Evolutionary conservation across 345 rosid genomes (phyloP).

Genomic region (Boechera divaricarpa): DNA sequence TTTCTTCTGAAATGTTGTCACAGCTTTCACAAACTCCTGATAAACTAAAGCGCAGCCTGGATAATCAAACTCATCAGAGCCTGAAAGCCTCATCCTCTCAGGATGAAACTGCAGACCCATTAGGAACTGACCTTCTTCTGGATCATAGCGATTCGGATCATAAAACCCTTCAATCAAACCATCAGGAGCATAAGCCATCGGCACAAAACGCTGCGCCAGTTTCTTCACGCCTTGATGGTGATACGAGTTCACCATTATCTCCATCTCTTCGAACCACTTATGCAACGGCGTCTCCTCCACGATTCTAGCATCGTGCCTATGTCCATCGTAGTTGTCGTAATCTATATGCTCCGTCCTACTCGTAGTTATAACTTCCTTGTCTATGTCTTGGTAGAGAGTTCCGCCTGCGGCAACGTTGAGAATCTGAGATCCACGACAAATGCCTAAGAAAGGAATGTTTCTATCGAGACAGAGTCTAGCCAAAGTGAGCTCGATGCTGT

Average conservation of each 20-base stretch:
- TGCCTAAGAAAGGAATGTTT: conserved; percentile 69
- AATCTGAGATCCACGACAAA: conserved; percentile 76
- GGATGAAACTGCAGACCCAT: conserved; percentile 77
- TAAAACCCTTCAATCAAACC: conserved; percentile 80
- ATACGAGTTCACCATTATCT: conserved; percentile 70
- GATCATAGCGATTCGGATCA: conserved; percentile 62
- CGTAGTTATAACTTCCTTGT: conserved; percentile 47
- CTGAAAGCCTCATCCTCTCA: conserved; percentile 61
- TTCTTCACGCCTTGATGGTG: conserved; percentile 72
- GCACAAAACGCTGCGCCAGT: conserved; percentile 58
- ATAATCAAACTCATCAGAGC: conserved; percentile 60
- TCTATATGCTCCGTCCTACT: conserved; percentile 50
- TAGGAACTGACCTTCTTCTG: conserved; percentile 64
- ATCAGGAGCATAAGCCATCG: conserved; percentile 71
- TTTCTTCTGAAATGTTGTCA: conserved; percentile 51
- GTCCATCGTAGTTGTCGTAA: conserved; percentile 63
- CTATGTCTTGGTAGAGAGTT: conserved; percentile 65
- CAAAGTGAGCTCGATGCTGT: conserved; percentile 60
- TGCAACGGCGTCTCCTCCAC: conserved; percentile 61
- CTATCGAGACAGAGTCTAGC: conserved; percentile 67
- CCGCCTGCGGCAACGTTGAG: conserved; percentile 78
- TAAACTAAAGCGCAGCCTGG: conserved; percentile 62
- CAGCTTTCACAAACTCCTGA: conserved; percentile 69
- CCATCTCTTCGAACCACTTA: conserved; percentile 55
- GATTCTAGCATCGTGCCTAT: conserved; percentile 55